Evolutionary conservation across 331 rosid species (phyloP), one percentile per base, ranked within the genome.

Genomic region (Malus hybrid): DNA sequence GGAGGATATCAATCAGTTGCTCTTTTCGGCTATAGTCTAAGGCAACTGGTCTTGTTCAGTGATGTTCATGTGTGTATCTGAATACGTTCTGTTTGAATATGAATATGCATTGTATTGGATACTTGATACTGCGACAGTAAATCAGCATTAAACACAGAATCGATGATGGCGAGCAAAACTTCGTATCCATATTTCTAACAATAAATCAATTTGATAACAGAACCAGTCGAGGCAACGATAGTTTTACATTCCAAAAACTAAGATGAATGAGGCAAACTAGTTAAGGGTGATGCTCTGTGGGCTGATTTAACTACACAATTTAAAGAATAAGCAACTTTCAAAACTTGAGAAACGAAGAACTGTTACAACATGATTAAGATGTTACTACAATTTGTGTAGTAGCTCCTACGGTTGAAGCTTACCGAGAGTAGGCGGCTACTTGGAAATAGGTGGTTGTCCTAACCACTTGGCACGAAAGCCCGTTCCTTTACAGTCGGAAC

Each of bases 381-480:
- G 76, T 68, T 24, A 22, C 36, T 20, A 36, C n/a, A 39, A 27
- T 19, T 57, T 22, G 36, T 59, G 36, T 68, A 11, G 50, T 68
- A 73, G 52, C 66, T 32, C 66, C 10, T 54, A 48, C 46, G 20
- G 22, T 67, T 54, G 36, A 10, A 71, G 44, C 54, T 55, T 69
- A 33, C 62, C 34, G 9, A 22, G 13, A 48, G 46, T 42, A 28
- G 60, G 63, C 57, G 44, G 50, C 79, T 86, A 79, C 70, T 76
- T 79, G 64, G 68, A 75, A 69, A 86, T 74, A 67, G 97, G 97
- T 65, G 97, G 97, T 76, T 92, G 91, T 69, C 88, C 96, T 80
- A 94, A 80, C 99, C 99, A 94, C 87, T 87, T 94, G 62, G 99
- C 99, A 75, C 99, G 96, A 80, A 92, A 92, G 19, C 99, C 97